Evolutionary conservation across 1,284 basidiomycete genomes (phyloP), one percentile per base, ranked within the genome.

Genomic region (Boletus sp.): DNA sequence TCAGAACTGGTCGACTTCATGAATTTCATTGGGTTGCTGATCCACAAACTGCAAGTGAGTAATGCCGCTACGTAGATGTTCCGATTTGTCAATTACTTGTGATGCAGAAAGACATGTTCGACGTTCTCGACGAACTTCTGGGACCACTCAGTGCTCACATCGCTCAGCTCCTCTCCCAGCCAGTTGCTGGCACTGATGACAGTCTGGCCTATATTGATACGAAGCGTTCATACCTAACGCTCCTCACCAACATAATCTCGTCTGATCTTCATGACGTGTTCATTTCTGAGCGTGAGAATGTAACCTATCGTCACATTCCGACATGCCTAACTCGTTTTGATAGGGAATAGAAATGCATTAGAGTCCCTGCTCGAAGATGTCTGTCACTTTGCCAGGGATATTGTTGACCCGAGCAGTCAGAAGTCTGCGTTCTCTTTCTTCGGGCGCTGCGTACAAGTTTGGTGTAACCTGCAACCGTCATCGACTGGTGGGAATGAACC

Each of bases 1-100:
- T 81, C 85, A 8, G 96, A 99, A 69, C 73, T 99, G 51, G 85
- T 90, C 36, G 96, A 99, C 63, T 96, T 99, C 62, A 84, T 99
- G 75, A 88, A 86, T 63, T 99, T 99, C 73, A 86, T 99, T 48
- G 85, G 84, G 8, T 74, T 97, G 17, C 73, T 99, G 50, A 88
- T 95, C 51, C 92, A 96, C 69, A 91, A 91, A 63, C 82, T 99
- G 55, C 91, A 93, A 76, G 93, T 92, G 53, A 56, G 77, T 62
- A 10, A 37, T 27, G 16, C 26, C 54, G 22, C 20, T 25, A n/a
- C 26, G 30, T 1, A 2, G 9, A 25, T 25, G 16, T 34, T 14
- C 19, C n/a, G 8, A 39, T 16, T 33, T 26, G 41, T 57, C 17
- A 51, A 44, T 55, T 17, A 47, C 45, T 35, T 9, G 44, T 17